Evolutionary conservation across 2,329 filamentous ascomycete species (phyloP), one percentile per base, ranked within the genome.

Genomic region (Cladosporium velox): DNA sequence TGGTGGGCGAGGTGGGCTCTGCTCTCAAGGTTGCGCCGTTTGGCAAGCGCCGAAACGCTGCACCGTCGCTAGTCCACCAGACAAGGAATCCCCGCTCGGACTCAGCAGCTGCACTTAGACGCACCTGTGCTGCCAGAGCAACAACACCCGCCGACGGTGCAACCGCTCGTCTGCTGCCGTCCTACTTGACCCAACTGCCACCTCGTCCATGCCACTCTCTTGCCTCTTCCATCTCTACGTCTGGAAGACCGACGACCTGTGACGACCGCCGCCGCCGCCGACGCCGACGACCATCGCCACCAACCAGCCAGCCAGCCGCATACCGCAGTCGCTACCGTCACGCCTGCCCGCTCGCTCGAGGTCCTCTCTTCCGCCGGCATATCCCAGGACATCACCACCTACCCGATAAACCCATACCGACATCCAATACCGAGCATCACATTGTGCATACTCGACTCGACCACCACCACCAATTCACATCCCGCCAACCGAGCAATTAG

Each of bases 111-210:
- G 60, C 60, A 64, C 49, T 51, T 55, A 35, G 49, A 51, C 57
- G 60, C 60, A 64, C 49, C 60, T 55, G 34, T 54, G 60, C 60
- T 64, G 60, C 60, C 60, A 64, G 60, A 64, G 60, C 60, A 64
- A 64, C 60, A 64, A 63, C 60, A 64, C 59, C 47, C 49, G 60
- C 60, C 60, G 51, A 51, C 49, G 49, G 60, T 54, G 34, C 60
- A 64, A 34, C 57, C 24, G 34, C 34, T 44, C 28, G 52, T 28
- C 49, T 14, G 26, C 24, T 52, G 49, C 49, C 54, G 35, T 41
- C 57, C 57, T 59, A 59, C 57, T 59, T 59, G 38, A 59, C 35
- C 57, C 57, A 59, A 24, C 24, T 12, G 57, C 6, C 24, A 55
- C 18, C 52, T 55, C 52, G 38, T 30, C 18, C 24, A n/a, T 34